Evolutionary conservation across 2,329 filamentous ascomycete genomes (phyloP), one percentile per base, ranked within the genome.

Genomic region (Macrophomina tecta): DNA sequence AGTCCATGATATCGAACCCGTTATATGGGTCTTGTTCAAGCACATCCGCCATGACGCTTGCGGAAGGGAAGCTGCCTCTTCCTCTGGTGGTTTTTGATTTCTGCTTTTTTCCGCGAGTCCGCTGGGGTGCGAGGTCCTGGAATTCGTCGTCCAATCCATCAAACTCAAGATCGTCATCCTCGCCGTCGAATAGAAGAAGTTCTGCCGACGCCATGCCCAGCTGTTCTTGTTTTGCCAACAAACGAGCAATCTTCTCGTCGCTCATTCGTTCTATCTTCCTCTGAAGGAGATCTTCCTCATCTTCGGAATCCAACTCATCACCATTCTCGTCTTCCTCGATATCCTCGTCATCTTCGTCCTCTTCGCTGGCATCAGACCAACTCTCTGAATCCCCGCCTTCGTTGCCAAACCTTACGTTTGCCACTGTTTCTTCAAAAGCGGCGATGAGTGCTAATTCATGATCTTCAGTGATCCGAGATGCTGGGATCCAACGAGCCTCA

Each of bases 1-100:
- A 92, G 73, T 97, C 92, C 90, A 95, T 94, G 52, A 96, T 82
- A 73, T 97, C 93, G 69, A 97, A 90, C 8, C 88, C 91, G 68
- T 90, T 88, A 66, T 89, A 83, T 66, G 86, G 85, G 70, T 87
- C 84, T 69, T 81, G 78, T n/a, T 88, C 85, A 2, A 89, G 78
- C 0, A 83, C 82, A 73, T 88, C 86, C 3, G 85, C 86, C 71
- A 89, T 83, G 16, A 83, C 80, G 53, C 81, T 82, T 5, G 86
- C 87, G 45, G 83, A 82, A 16, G 85, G 84, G 72, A 87, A 89
- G 14, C 63, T 68, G 46, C 34, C 60, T n/a, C 30, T 28, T 18
- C 48, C 61, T 5, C 14, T 30, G 16, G 53, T 48, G n/a, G 55
- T 42, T 28, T 48, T 66, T 9, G 38, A 18, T 18, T 65, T 64